phyloP scores from a whole-genome alignment of 805 yeast genomes.

The Sugiyamaella lignohabitans region DNA sequence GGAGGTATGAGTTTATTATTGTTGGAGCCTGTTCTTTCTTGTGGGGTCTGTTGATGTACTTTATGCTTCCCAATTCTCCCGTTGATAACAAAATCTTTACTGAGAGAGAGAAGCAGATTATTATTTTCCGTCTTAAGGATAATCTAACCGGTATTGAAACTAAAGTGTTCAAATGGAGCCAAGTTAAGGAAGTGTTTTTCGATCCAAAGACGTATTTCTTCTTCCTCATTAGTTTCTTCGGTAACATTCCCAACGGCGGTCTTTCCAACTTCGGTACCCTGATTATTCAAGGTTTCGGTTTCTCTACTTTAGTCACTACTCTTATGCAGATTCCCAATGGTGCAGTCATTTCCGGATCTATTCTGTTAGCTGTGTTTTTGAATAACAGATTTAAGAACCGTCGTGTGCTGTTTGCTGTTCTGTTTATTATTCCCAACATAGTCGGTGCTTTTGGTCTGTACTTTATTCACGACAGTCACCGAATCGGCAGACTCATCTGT shows the following conservation, averaged over 20 bases:
- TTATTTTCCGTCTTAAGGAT: conserved; percentile 19
- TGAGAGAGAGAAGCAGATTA: conserved; percentile 20
- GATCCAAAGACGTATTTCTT: conserved; percentile 37
- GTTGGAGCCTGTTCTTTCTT: conserved; percentile 50
- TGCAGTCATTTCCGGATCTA: conserved; percentile 13
- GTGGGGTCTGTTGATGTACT: conserved; percentile 21
- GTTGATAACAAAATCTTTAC: conserved; percentile 18
- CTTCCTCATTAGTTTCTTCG: conserved; percentile 25
- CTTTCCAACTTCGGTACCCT: conserved; percentile 30
- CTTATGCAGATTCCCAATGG: conserved; percentile 42
- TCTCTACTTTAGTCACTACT: conserved; percentile 31
- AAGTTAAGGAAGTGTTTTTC: conserved; percentile 38
- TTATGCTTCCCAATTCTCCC: conserved; percentile 18
- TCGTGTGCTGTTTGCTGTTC: conserved; percentile 22
- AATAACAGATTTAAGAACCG: conserved; percentile 9
- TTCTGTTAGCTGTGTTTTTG: conserved; percentile 31
- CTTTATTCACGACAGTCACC: conserved; percentile 1
- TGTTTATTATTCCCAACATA: conserved; percentile 31
- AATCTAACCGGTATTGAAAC: conserved; percentile 43
- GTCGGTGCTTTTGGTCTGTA: conserved; percentile 27
- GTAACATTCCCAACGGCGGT: conserved; percentile 30
- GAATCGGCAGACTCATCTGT: conserved; percentile 3
- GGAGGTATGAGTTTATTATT: conserved; percentile 45
- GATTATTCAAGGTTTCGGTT: conserved; percentile 30
- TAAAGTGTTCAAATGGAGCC: conserved; percentile 36